Percentiles rank a stretch among this genome's conserved stretches.
phyloP scores from a whole-genome alignment of 2,329 filamentous ascomycete species.

The Whalleya microplaca region DNA sequence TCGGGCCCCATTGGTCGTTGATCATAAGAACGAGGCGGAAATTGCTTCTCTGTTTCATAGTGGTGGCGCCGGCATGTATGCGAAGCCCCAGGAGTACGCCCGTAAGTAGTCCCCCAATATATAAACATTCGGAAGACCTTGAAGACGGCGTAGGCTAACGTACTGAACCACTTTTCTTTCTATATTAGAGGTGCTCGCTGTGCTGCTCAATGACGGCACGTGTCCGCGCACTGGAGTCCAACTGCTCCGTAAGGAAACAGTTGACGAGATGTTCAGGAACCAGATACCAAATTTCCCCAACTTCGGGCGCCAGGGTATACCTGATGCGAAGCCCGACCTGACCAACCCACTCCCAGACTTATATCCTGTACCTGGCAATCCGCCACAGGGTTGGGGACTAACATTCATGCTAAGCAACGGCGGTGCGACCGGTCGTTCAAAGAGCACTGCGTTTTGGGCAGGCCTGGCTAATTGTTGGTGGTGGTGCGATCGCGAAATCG shows the following conservation, averaged over 20 bases:
- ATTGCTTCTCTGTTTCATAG: slow-evolving; percentile 54
- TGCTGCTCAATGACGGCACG: slow-evolving; percentile 66
- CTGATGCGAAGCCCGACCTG: slow-evolving; percentile 52
- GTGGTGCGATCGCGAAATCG: slow-evolving; percentile 65
- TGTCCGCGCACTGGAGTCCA: slow-evolving; percentile 57
- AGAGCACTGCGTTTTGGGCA: slow-evolving; percentile 58
- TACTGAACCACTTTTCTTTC: not conserved
- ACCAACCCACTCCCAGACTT: slow-evolving; percentile 54
- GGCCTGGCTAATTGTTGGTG: slow-evolving; percentile 64
- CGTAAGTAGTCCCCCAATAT: slow-evolving; percentile 43
- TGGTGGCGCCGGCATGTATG: slow-evolving; percentile 65
- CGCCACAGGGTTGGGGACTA: slow-evolving; percentile 68
- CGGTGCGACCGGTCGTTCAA: slow-evolving; percentile 55
- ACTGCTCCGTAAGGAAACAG: slow-evolving; percentile 60
- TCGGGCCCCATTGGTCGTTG: slow-evolving; percentile 48
- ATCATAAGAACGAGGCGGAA: slow-evolving; percentile 44
- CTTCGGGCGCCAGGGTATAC: slow-evolving; percentile 50
- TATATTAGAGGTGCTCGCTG: slow-evolving; percentile 57
- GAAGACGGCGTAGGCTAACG: not conserved
- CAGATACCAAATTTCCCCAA: slow-evolving; percentile 60
- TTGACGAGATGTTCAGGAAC: slow-evolving; percentile 68
- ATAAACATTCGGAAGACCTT: not conserved
- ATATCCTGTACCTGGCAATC: slow-evolving; percentile 48
- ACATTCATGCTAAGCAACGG: slow-evolving; percentile 58
- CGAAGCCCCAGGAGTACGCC: slow-evolving; percentile 62